phyloP scores from a whole-genome alignment of 2,329 filamentous ascomycete species.

The Aureobasidium sp. region DNA sequence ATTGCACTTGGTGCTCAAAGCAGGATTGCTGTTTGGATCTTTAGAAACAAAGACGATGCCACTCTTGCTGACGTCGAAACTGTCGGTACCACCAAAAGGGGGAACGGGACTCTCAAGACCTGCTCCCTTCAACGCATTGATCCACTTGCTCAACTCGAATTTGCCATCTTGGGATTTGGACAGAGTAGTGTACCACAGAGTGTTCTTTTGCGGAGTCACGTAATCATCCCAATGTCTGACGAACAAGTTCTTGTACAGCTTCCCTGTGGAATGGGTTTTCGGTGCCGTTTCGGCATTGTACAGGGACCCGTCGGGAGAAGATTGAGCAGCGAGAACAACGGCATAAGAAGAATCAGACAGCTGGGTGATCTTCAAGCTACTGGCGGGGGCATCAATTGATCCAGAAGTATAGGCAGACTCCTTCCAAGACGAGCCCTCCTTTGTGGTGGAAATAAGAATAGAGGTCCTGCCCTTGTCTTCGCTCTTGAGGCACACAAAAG shows the following conservation, averaged over 20 bases:
- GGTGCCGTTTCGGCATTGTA: conserved; percentile 45
- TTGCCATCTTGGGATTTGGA: conserved; percentile 29
- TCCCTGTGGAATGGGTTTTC: conserved; percentile 41
- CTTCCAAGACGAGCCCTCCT: conserved; percentile 21
- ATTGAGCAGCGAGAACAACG: conserved; percentile 51
- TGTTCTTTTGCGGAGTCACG: conserved; percentile 60
- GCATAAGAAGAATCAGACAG: conserved; percentile 34
- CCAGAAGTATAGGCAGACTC: conserved; percentile 32
- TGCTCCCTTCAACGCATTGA: conserved; percentile 57
- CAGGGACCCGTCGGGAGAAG: conserved; percentile 61
- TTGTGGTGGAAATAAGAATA: conserved; percentile 27
- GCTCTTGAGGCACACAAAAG: conserved; percentile 49
- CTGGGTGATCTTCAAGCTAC: conserved; percentile 42
- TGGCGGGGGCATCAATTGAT: conserved; percentile 39
- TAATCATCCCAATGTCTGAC: conserved; percentile 51
- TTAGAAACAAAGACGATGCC: conserved; percentile 70
- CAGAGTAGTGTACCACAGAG: conserved; percentile 66
- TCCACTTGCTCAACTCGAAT: conserved; percentile 41
- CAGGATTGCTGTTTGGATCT: conserved; percentile 63
- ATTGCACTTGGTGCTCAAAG: conserved; percentile 73
- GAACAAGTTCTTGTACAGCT: conserved; percentile 45
- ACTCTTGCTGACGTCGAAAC: conserved; percentile 64
- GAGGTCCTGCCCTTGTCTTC: conserved; percentile 36
- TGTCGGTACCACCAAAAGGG: conserved; percentile 71
- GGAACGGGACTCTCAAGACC: conserved; percentile 60